Evolutionary conservation across 352 stramenopile genomes (phyloP).

Genomic region (Pythium dissimile): DNA sequence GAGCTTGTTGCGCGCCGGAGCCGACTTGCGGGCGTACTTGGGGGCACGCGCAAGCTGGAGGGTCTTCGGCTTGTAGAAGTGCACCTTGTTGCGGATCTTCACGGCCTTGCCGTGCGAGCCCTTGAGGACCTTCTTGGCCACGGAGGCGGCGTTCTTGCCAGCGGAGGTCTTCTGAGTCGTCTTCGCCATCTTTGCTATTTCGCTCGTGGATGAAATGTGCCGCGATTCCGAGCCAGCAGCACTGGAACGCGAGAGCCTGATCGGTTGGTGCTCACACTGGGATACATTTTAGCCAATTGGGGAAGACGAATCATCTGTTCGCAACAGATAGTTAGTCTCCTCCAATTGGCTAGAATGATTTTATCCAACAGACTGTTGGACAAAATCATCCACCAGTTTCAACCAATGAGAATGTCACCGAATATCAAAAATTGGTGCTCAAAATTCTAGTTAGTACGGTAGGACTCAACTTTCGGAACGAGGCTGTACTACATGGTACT

Average conservation of each 20-base stretch:
- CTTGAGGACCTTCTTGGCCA: constrained; percentile 95
- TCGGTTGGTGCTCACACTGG: constrained; percentile 19
- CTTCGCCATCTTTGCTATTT: constrained; percentile 82
- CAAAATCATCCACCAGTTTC: too few species aligned
- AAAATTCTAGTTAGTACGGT: too few species aligned
- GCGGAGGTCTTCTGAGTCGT: constrained; percentile 72
- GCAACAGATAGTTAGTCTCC: too few species aligned
- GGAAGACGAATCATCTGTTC: too few species aligned
- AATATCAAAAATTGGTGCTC: too few species aligned
- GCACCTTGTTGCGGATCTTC: constrained; percentile 98
- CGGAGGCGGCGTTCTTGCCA: constrained; percentile 91
- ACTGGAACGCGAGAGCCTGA: background rate
- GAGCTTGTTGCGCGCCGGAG: constrained; percentile 93
- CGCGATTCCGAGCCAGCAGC: background rate
- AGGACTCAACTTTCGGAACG: too few species aligned
- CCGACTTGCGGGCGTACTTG: constrained; percentile 94
- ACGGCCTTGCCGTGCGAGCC: constrained; percentile 96
- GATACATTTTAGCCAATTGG: constrained; percentile 23
- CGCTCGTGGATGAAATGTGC: constrained; percentile 37
- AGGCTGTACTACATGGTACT: too few species aligned
- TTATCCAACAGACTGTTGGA: too few species aligned
- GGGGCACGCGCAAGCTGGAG: constrained; percentile 93
- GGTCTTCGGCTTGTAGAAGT: constrained; percentile 99
- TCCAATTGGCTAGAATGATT: too few species aligned
- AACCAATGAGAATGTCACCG: constrained; percentile 11